Evolutionary conservation across 1,284 basidiomycete species (phyloP), one percentile per base, ranked within the genome.

Genomic region (Ceratobasidium sp.): DNA sequence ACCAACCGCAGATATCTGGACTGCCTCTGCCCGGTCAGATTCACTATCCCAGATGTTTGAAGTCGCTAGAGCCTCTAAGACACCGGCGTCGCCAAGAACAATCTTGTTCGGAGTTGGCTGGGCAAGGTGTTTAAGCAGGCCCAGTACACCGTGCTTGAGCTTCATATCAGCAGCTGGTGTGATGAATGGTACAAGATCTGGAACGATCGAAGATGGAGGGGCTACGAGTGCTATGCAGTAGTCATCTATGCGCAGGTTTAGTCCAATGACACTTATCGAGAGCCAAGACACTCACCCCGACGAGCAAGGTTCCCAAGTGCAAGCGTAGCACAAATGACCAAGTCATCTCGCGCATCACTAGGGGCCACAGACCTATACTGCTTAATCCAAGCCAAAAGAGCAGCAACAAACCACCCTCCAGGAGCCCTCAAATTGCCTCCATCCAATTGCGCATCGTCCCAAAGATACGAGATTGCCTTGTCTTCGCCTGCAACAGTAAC

Each of bases 1-100:
- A 0, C 93, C 94, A 52, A 98, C 92, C 0, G 93, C 93, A 58
- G 89, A 90, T 28, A 95, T 85, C 80, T 98, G 97, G 0, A 98
- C 88, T 12, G 92, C 86, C 71, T 93, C 91, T 12, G 91, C 88
- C 82, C 94, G 88, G 79, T 96, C 93, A 6, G 86, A 82, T 73
- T 87, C 85, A 61, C 88, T 85, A 32, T 85, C 85, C 88, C 92
- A 95, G 9, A 94, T 83, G 1, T 88, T 87, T 74, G 91, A 90
- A n/a, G 81, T 80, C 8, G 86, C 82, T 23, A 96, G 84, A 23
- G 83, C 81, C 57, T 87, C 84, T 23, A 96, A 82, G 34, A 96
- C 83, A 21, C 85, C 85, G 12, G 88, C 87, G 45, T 88, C 81
- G n/a, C 86, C 86, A 8, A 97, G 82, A 3, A 85, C 79, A 2